A percentile compares a stretch with the other conserved stretches of the same genome.
phyloP scores from a whole-genome alignment of 129 eudicot genomes.

The Calendula officinalis region DNA sequence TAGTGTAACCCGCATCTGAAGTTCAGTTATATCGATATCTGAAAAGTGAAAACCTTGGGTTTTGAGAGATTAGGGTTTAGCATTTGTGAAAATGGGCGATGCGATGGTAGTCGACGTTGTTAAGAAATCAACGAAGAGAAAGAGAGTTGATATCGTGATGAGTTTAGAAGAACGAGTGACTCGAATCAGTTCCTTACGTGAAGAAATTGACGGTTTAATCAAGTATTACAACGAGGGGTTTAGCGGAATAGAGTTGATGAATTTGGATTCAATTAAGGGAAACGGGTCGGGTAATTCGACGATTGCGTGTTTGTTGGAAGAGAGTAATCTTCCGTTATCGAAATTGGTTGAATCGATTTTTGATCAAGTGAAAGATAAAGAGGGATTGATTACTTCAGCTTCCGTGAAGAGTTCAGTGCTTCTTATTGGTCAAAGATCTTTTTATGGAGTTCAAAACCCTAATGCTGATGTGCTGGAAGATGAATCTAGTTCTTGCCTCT shows the following conservation, averaged over 20 bases:
- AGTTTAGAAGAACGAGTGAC: constrained; percentile 44
- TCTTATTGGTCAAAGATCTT: constrained; percentile 61
- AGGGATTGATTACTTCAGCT: constrained; percentile 41
- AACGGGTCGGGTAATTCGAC: constrained; percentile 19
- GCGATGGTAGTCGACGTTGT: constrained; percentile 41
- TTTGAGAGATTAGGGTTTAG: constrained; percentile 27
- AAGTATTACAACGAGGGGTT: constrained; percentile 42
- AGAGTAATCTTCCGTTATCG: constrained; percentile 60
- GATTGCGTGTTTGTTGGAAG: constrained; percentile 82
- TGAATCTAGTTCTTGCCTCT: constrained; percentile 64
- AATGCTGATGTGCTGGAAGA: constrained; percentile 94
- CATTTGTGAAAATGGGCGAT: constrained; percentile 50
- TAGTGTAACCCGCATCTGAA: not conserved
- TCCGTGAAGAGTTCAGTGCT: constrained; percentile 73
- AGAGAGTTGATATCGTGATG: constrained; percentile 41
- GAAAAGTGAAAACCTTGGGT: not conserved
- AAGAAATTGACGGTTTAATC: constrained; percentile 50
- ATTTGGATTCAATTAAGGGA: constrained; percentile 21
- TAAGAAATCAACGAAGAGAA: constrained; percentile 54
- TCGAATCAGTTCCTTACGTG: constrained; percentile 35
- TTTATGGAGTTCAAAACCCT: constrained; percentile 53
- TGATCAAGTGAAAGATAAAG: constrained; percentile 47
- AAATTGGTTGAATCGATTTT: constrained; percentile 69
- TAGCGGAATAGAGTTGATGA: constrained; percentile 4
- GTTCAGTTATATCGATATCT: too few relatives aligned